Evolutionary conservation across 306 rosid genomes (phyloP).

Genomic region (Prunus persica): Prunus_persica_NCBIv2 NC_034010.1:2049501-2050000

Average conservation of each 20-base stretch:
- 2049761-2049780: background rate
- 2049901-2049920: background rate
- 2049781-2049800: background rate
- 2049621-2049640: background rate
- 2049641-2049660: background rate
- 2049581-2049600: background rate
- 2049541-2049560: background rate
- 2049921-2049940: background rate
- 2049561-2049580: background rate
- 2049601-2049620: background rate
- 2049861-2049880: background rate
- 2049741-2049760: background rate
- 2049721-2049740: background rate
- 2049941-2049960: background rate
- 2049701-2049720: background rate
- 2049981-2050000: background rate
- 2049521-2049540: background rate
- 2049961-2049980: background rate
- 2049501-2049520: constrained; percentile 1
- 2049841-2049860: background rate
- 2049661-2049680: background rate
- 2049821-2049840: background rate
- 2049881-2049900: background rate
- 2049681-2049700: background rate
- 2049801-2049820: background rate